Conservation (phyloP, 306 rosid genomes). For the Dalbergia oliveri region DNA sequence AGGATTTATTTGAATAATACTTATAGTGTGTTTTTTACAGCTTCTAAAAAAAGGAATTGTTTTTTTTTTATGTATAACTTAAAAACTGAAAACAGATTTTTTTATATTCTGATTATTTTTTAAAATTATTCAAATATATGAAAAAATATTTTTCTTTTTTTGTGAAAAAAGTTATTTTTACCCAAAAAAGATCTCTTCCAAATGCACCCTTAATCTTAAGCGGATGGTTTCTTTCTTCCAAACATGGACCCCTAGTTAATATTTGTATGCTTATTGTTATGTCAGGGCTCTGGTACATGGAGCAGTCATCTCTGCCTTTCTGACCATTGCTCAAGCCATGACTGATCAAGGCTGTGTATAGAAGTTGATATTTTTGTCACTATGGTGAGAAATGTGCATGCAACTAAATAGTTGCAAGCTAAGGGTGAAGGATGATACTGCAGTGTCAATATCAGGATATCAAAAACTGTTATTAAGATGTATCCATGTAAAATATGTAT, state of each 20-base stretch:
- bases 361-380: slow-evolving; percentile 41
- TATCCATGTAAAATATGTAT: slow-evolving; percentile 64
- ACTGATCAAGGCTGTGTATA: slow-evolving; percentile 96
- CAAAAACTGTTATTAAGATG: slow-evolving; percentile 32
- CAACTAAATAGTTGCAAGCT: slow-evolving; percentile 30
- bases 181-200: too few species aligned
- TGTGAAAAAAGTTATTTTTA: too few species aligned
- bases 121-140: too few species aligned
- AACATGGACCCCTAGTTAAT: slow-evolving; percentile 13
- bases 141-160: too few species aligned
- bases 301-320: slow-evolving; percentile 89
- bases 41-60: too few species aligned
- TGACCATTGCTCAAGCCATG: slow-evolving; percentile 97
- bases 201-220: background rate
- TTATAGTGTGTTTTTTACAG: background rate
- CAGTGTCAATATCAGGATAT: slow-evolving; percentile 24
- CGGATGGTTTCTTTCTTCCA: slow-evolving; percentile 23
- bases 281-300: slow-evolving; percentile 91
- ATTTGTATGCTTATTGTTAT: slow-evolving; percentile 36
- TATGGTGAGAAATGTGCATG: slow-evolving; percentile 22
- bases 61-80: too few species aligned
- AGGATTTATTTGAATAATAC: slow-evolving; percentile 13
- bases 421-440: slow-evolving; percentile 35
- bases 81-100: too few species aligned
- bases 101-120: too few species aligned